These are phyloP conservation scores for Metschnikowia gelsemii DNA, from an alignment of 805 yeast genomes.

Conservation along the genomic window DNA sequence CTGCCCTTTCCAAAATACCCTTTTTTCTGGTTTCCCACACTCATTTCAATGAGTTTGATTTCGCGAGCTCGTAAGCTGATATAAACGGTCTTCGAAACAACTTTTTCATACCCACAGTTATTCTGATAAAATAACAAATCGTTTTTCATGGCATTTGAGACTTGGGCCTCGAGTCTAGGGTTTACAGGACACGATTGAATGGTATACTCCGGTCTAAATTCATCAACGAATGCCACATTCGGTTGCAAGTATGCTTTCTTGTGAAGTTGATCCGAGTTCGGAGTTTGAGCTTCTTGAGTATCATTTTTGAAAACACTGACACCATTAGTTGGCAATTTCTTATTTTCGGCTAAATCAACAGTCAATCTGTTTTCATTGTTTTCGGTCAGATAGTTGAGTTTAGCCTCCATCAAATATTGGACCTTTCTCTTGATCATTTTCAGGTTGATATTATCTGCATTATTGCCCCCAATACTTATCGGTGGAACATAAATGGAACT, in stretches of 20 bases:
- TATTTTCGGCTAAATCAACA: not conserved
- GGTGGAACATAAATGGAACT: conserved; percentile 10
- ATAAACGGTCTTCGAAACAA: conserved; percentile 39
- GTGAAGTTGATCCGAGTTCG: conserved; percentile 8
- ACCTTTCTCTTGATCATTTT: conserved; percentile 7
- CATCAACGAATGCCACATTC: conserved; percentile 46
- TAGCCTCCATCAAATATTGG: conserved; percentile 1
- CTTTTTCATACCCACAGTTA: conserved; percentile 30
- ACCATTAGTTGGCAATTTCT: not conserved
- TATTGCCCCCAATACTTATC: not conserved
- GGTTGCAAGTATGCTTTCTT: conserved; percentile 25
- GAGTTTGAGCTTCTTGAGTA: not conserved
- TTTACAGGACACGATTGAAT: conserved; percentile 56
- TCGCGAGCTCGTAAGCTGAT: conserved; percentile 47
- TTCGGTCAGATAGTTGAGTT: not conserved
- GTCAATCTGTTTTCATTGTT: not conserved
- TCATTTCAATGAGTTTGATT: conserved; percentile 44
- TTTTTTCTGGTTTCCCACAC: conserved; percentile 22
- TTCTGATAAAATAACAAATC: conserved; percentile 47
- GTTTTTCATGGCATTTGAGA: conserved; percentile 51
- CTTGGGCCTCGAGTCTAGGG: conserved; percentile 49
- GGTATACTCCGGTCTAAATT: conserved; percentile 51
- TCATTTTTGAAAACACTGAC: not conserved
- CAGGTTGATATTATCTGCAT: conserved; percentile 7
- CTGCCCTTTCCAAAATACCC: conserved; percentile 8